Base-by-base conservation (phyloP, 305 asterid genomes). In the Ilex paraguariensis region DNA sequence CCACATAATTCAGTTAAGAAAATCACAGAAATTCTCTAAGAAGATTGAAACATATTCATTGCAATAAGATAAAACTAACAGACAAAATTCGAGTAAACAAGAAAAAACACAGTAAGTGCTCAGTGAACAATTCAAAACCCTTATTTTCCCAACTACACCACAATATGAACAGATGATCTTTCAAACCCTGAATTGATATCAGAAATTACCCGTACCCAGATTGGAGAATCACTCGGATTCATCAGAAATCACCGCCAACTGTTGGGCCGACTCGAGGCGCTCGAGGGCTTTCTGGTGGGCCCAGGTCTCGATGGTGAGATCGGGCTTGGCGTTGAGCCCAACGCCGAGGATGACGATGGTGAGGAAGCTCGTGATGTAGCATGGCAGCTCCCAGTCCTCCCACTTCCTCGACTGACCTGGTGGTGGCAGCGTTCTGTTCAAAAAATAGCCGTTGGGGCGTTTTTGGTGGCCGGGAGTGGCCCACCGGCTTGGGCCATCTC, bases 331-430 rank as follows among this genome's bases (percentile, higher is more conserved):
- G 56, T 82, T 84, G 58, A 89, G 90, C 7, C 96, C 96, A 13
- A 88, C 95, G 7, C 96, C 96, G 31, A 88, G 95, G 32, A 89
- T 89, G 57, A 88, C 87, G 59, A 88, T 66, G 1, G 96, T 76
- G 8, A 88, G 81, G 69, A 88, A 88, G 78, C 95, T 81, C 31
- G 96, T 86, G 71, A 88, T 0, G 61, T 86, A 88, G 68, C 92
- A 88, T n/a, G 96, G 96, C 7, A 88, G 85, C 77, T 88, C 96
- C 96, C 96, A 88, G 54, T 88, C 96, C 62, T 88, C 95, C 96
- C 96, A 89, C 61, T 82, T 84, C 11, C 88, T 75, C 13, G 90
- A 71, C 67, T 73, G 78, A n/a, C 91, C 91, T 1, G 89, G 78
- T 28, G 85, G 90, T 53, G 64, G 77, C 14, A 92, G 95, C 12